phyloP scores from a whole-genome alignment of 148 eudicot genomes.

The Vaccinium corymbosum region DNA sequence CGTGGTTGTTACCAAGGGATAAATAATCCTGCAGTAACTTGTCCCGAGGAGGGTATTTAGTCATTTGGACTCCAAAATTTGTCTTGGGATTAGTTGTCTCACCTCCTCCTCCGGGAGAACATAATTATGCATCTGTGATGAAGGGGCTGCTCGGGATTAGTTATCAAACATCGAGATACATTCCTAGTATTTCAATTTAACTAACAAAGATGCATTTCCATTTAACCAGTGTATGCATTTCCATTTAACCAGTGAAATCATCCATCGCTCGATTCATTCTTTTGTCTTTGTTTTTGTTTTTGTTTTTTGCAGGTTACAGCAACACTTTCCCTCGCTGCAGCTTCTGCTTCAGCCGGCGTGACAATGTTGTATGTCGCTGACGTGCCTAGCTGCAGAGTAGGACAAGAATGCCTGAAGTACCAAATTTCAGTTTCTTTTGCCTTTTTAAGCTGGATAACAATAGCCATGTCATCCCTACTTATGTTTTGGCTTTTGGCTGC shows the following conservation, averaged over 20 bases:
- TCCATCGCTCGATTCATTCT: neutral
- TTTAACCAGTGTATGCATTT: neutral
- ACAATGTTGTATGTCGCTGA: constrained; percentile 53
- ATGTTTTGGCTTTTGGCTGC: constrained; percentile 83
- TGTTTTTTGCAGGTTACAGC: constrained; percentile 52
- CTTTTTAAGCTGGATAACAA: constrained; percentile 61
- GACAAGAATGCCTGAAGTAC: constrained; percentile 52
- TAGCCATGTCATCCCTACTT: constrained; percentile 50
- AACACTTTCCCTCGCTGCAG: constrained; percentile 70
- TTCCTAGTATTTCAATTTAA: neutral
- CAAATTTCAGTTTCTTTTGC: constrained; percentile 62
- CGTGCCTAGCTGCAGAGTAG: constrained; percentile 35
- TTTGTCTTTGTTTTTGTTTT: neutral
- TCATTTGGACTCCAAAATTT: neutral
- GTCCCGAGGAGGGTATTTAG: neutral
- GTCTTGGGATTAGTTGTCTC: neutral
- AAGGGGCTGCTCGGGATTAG: neutral
- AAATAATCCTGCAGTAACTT: neutral
- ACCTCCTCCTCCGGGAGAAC: neutral
- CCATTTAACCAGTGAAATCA: neutral
- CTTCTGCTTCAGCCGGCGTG: constrained; percentile 66
- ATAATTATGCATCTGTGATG: neutral
- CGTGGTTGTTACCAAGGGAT: neutral
- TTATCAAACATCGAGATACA: neutral
- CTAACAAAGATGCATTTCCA: neutral